Evolutionary conservation across 2,329 filamentous ascomycete species (phyloP).

Genomic region (Talaromyces sp.): DNA sequence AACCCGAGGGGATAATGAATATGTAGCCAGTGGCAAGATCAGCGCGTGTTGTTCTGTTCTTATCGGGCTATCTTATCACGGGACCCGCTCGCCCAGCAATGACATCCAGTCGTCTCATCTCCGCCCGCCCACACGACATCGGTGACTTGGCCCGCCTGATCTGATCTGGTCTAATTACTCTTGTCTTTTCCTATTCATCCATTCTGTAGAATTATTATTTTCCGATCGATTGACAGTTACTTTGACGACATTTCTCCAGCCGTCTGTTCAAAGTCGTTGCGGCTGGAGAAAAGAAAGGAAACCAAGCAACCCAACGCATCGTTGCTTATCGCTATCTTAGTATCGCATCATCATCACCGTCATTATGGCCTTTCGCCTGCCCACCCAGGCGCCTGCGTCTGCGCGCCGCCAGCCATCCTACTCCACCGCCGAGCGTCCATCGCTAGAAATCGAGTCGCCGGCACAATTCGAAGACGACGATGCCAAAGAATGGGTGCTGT

Average conservation of each 20-base stretch:
- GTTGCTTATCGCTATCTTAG: slow-evolving; percentile 4
- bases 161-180: neutral
- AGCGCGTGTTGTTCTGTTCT: neutral
- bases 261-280: neutral
- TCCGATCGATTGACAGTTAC: neutral
- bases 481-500: slow-evolving; percentile 93
- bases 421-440: slow-evolving; percentile 21
- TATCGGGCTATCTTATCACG: slow-evolving; percentile 7
- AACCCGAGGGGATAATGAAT: neutral
- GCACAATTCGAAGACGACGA: slow-evolving; percentile 49
- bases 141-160: slow-evolving; percentile 4
- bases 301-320: neutral
- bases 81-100: neutral
- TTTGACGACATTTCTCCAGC: slow-evolving; percentile 1
- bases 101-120: neutral
- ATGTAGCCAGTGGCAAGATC: neutral
- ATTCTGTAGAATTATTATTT: neutral
- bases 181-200: neutral
- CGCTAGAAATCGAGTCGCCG: slow-evolving; percentile 17
- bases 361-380: slow-evolving; percentile 33
- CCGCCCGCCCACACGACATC: neutral
- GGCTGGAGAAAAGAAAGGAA: neutral
- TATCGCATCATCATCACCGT: neutral
- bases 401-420: slow-evolving; percentile 27
- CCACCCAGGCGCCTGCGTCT: slow-evolving; percentile 25